Base-by-base conservation (phyloP, 2,329 filamentous ascomycete genomes). In the Neonectria faginata region DNA sequence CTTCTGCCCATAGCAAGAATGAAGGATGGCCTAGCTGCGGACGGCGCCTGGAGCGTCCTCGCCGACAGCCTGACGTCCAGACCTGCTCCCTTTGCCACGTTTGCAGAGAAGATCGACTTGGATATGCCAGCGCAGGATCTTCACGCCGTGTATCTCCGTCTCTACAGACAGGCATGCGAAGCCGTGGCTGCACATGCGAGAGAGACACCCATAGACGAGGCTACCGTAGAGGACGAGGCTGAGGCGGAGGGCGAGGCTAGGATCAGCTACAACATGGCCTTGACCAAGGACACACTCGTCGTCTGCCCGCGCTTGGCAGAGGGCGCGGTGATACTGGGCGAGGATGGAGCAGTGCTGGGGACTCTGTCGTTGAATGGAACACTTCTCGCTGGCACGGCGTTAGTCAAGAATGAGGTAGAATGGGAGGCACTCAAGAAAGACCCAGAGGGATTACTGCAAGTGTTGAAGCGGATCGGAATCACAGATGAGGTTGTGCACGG, bases 1-100 rank as follows among this genome's bases (percentile, higher is more conserved):
- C 83, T 93, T n/a, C 77, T 93, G 3, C 89, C 90, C 0, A 83
- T 92, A 0, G 82, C 85, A 8, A 79, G 82, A 18, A 92, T 93
- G 89, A 82, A 79, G 39, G 83, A 84, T 12, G 88, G 86, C 0
- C 69, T 89, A 6, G 76, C 75, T 0, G 55, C 66, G 0, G 58
- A 60, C 5, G 68, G 60, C 2, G 64, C 65, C 3, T 90, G 88
- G 88, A 67, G 69, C 10, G 77, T 88, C 2, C 75, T 90, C 16
- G 83, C 81, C 0, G 81, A 85, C 36, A 66, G 62, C 14, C 68
- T 86, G 3, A 72, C 62, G 3, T 66, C 57, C 4, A 66, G 64
- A 16, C 41, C 60, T 9, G 66, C 83, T 3, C 85, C 84, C 5
- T 86, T 88, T 64, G 62, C 70, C 4, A 77, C 82, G 0, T 85